These are phyloP conservation scores for Camelina hispida DNA, from an alignment of 345 rosid genomes.

Conservation along the genomic window DNA sequence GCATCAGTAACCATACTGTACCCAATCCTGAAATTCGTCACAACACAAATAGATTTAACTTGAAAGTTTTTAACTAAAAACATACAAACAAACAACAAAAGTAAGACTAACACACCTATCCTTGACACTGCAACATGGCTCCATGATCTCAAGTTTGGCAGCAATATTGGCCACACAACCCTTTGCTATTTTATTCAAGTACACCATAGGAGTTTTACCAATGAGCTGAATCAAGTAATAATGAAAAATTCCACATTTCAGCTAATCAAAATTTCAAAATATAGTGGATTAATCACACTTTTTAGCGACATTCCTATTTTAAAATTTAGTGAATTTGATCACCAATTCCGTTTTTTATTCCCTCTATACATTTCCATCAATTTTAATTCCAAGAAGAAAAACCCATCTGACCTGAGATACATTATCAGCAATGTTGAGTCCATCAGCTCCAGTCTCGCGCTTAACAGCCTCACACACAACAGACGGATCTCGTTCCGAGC, in stretches of 20 bases:
- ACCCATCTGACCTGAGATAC: constrained; percentile 68
- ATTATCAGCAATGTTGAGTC: constrained; percentile 85
- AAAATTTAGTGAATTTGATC: neutral
- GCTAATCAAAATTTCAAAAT: neutral
- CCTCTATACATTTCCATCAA: neutral
- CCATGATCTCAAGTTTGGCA: constrained; percentile 94
- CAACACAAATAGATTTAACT: neutral
- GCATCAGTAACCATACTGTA: constrained; percentile 91
- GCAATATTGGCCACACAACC: constrained; percentile 82
- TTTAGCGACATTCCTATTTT: neutral
- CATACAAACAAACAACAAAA: constrained; percentile 5
- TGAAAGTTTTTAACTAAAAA: neutral
- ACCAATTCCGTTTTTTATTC: neutral
- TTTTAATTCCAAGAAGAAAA: neutral
- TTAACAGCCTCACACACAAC: constrained; percentile 67
- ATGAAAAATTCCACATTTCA: no score
- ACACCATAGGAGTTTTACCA: constrained; percentile 96
- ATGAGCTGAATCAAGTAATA: constrained; percentile 59
- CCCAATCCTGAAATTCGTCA: constrained; percentile 71
- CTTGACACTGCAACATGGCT: constrained; percentile 91
- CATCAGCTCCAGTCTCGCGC: constrained; percentile 61
- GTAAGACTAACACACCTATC: constrained; percentile 58
- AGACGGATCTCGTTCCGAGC: constrained; percentile 45
- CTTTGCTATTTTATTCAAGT: constrained; percentile 81
- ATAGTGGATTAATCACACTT: constrained; percentile 9